Evolutionary conservation across 768 basidiomycete species (phyloP).

Genomic region (Vararia minispora): DNA sequence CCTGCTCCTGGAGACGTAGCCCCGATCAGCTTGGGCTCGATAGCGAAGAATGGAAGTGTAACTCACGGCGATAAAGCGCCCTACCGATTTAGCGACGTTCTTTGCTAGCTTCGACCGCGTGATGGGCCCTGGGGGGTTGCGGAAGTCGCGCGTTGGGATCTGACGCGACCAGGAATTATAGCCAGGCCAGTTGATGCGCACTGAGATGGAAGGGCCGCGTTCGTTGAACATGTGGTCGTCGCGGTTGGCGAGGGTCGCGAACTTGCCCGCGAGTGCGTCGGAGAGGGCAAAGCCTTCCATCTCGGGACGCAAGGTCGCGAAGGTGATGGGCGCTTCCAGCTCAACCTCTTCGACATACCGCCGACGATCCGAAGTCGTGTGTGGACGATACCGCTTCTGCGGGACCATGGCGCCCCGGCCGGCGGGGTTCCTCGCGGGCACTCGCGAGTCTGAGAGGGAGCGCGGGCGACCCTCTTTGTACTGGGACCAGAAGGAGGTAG

Average conservation of each 20-base stretch:
- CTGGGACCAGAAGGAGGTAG: not conserved
- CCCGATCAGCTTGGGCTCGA: not conserved
- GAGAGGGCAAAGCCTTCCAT: conserved; percentile 52
- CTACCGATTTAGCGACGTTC: conserved; percentile 68
- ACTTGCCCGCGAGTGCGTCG: conserved; percentile 53
- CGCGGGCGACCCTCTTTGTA: conserved; percentile 12
- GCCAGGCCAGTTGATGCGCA: conserved; percentile 75
- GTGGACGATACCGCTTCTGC: conserved; percentile 63
- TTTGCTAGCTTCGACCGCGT: conserved; percentile 69
- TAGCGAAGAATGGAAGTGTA: conserved; percentile 1
- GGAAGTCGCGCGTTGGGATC: conserved; percentile 75
- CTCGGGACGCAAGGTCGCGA: conserved; percentile 38
- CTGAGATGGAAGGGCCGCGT: conserved; percentile 72
- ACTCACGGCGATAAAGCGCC: conserved; percentile 53
- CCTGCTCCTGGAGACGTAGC: conserved; percentile 31
- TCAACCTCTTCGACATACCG: conserved; percentile 66
- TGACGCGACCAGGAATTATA: conserved; percentile 71
- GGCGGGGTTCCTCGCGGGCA: conserved; percentile 3
- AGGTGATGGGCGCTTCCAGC: conserved; percentile 55
- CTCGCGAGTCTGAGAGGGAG: conserved; percentile 8
- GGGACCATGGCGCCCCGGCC: conserved; percentile 39
- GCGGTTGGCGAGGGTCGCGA: conserved; percentile 40
- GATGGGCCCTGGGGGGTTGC: conserved; percentile 67
- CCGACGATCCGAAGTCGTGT: conserved; percentile 64
- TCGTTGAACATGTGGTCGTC: conserved; percentile 60